Base-by-base conservation (phyloP, 345 rosid genomes). In the Microcos paniculata region DNA sequence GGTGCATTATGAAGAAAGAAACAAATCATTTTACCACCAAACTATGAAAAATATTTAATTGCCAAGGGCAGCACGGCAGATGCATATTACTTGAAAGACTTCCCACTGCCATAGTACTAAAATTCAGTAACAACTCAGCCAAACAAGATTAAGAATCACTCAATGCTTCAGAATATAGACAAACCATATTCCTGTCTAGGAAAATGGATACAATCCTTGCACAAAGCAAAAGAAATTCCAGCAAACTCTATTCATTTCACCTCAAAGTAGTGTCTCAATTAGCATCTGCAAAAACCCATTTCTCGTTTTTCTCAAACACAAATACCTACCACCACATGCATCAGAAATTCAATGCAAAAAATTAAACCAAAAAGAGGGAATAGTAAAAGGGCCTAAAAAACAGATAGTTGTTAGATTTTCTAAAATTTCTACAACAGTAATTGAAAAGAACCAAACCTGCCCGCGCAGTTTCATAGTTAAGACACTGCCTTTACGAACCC, bases 401-500 rank as follows among this genome's bases (percentile, higher is more conserved):
- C 43, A 62, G 38, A n/a, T n/a, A n/a, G n/a, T n/a, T n/a, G n/a
- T n/a, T n/a, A n/a, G n/a, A n/a, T n/a, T n/a, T n/a, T n/a, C n/a
- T n/a, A n/a, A n/a, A n/a, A n/a, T n/a, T n/a, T n/a, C n/a, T n/a
- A n/a, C n/a, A n/a, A n/a, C 3, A 46, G 16, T 28, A 21, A 14
- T 14, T 48, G 18, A 24, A 53, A 38, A 71, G 57, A 59, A 73
- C 11, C 56, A 61, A 80, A 95, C 99, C 98, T 95, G 96, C 88
- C 99, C 99, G 6, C 99, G 97, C 79, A 95, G 74, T 81, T 86
- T 93, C 93, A 95, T 83, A 14, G 87, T 87, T 70, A 93, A 83
- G 72, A 95, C 97, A 31, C 93, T 91, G 80, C 96, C 96, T 71
- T 91, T 90, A 4, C 91, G 89, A 74, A 95, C 89, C 51, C 99